These are phyloP conservation scores for Mrakia blollopis DNA, from an alignment of 768 basidiomycete genomes.

Conservation along the genomic window DNA sequence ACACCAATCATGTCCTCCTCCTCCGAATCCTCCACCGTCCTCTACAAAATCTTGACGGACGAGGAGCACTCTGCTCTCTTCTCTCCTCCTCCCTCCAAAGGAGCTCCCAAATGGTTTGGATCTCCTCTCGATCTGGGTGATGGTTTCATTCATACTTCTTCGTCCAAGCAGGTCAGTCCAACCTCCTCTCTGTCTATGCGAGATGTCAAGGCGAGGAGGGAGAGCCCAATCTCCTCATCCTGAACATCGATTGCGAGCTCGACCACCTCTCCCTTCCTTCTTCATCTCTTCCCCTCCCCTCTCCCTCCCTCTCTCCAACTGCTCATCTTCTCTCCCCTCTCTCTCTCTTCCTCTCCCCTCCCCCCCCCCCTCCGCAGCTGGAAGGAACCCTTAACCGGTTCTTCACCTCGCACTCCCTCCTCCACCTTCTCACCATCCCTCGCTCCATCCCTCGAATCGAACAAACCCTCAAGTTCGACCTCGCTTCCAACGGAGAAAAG, in stretches of 20 bases:
- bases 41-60: conserved; percentile 32
- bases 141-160: conserved; percentile 27
- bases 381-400: conserved; percentile 22
- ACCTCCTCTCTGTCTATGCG: too few relatives aligned
- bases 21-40: conserved; percentile 18
- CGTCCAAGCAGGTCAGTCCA: conserved; percentile 14
- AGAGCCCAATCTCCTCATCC: too few relatives aligned
- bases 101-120: conserved; percentile 13
- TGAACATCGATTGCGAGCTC: too few relatives aligned
- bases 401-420: not conserved
- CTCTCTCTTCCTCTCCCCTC: not conserved
- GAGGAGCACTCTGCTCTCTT: conserved; percentile 23
- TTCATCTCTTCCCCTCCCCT: not conserved
- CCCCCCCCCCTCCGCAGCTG: not conserved
- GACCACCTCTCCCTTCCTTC: too few relatives aligned
- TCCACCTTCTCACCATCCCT: conserved; percentile 26
- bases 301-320: not conserved
- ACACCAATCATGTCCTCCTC: conserved; percentile 3
- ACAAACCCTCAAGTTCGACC: conserved; percentile 27
- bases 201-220: too few relatives aligned
- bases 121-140: conserved; percentile 16
- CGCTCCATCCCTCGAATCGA: conserved; percentile 23
- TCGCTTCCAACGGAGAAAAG: conserved; percentile 15
- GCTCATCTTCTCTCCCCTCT: too few relatives aligned
- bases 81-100: not conserved